Evolutionary conservation across 768 basidiomycete genomes (phyloP).

Genomic region (Lactarius sp.): DNA sequence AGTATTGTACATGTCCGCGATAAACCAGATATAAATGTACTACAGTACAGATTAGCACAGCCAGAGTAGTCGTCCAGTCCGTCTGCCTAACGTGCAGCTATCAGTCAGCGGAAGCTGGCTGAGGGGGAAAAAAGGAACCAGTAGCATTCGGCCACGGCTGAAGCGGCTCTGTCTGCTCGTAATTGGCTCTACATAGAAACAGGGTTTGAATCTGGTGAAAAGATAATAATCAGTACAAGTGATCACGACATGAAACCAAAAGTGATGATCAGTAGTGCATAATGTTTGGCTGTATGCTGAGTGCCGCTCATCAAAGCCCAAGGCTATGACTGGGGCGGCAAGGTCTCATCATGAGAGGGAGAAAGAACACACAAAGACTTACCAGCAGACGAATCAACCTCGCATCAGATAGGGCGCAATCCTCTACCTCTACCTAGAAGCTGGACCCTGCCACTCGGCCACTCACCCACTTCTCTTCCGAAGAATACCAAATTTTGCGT

Average conservation of each 20-base stretch:
- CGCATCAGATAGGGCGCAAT: neutral
- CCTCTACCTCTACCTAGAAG: neutral
- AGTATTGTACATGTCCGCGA: constrained; percentile 15
- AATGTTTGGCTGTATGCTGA: constrained; percentile 27
- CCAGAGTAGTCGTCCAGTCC: neutral
- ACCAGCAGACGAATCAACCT: neutral
- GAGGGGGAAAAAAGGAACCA: neutral
- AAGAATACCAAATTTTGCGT: neutral
- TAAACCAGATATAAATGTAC: constrained; percentile 10
- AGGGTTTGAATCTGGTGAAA: neutral
- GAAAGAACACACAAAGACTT: neutral
- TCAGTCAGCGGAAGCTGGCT: constrained; percentile 1
- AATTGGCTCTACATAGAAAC: neutral
- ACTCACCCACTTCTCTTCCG: neutral
- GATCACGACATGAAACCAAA: neutral
- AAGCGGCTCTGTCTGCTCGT: too few relatives aligned
- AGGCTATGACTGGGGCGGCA: constrained; percentile 29
- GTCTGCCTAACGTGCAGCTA: neutral
- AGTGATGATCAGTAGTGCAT: constrained; percentile 23
- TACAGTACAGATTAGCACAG: constrained; percentile 7
- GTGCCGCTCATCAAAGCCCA: constrained; percentile 26
- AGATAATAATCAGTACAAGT: constrained; percentile 5
- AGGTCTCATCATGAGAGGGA: constrained; percentile 19
- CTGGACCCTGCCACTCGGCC: neutral
- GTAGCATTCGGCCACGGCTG: neutral